A percentile compares a stretch with the other conserved stretches of the same genome.
These are phyloP conservation scores for Blastomyces parvus DNA, from an alignment of 2,329 filamentous ascomycete genomes.

Conservation along the genomic window DNA sequence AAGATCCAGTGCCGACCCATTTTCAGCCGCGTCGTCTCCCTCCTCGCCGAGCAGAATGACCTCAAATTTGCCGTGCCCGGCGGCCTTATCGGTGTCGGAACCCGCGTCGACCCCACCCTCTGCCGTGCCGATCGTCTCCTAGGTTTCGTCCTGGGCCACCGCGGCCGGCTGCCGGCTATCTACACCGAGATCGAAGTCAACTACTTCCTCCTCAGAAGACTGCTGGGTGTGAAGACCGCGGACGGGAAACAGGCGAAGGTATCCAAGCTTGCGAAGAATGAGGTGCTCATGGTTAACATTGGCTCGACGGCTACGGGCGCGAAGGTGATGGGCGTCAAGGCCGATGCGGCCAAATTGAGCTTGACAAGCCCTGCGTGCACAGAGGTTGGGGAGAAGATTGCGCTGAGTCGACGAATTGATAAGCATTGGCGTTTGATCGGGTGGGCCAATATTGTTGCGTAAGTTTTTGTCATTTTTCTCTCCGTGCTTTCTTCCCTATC, in stretches of 20 bases:
- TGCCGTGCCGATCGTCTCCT: conserved; percentile 98
- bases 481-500: background rate
- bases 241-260: conserved; percentile 99
- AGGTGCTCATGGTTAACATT: conserved; percentile 99
- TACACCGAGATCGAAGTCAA: conserved; percentile 98
- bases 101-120: conserved; percentile 90
- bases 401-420: conserved; percentile 89
- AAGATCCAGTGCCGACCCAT: conserved; percentile 95
- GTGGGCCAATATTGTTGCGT: conserved; percentile 68
- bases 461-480: conserved; percentile 23
- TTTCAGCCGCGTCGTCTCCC: conserved; percentile 84
- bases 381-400: conserved; percentile 96
- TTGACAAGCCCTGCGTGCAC: conserved; percentile 93
- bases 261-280: conserved; percentile 94
- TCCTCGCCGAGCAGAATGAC: conserved; percentile 97
- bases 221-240: conserved; percentile 93
- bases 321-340: conserved; percentile 94
- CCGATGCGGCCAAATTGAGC: conserved; percentile 90
- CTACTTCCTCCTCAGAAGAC: conserved; percentile 91
- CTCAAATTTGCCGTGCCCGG: conserved; percentile 97
- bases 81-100: conserved; percentile 96
- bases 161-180: conserved; percentile 87
- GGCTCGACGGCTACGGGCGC: conserved; percentile 94
- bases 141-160: conserved; percentile 91
- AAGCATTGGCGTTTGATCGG: conserved; percentile 97